These are phyloP conservation scores for Monilinia fructigena DNA, from an alignment of 2,329 filamentous ascomycete species.

Conservation along the genomic window DNA sequence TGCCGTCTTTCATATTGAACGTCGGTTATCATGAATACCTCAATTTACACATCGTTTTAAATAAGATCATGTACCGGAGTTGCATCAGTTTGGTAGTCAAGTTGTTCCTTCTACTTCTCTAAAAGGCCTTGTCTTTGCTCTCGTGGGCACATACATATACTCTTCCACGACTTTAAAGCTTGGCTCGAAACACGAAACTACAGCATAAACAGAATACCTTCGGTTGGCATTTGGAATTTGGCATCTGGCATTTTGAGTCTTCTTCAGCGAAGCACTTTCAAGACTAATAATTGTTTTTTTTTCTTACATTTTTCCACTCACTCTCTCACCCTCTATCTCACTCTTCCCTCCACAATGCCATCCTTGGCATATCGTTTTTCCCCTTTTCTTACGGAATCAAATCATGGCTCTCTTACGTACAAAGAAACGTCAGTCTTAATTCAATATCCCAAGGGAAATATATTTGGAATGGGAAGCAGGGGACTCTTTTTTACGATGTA, in stretches of 20 bases:
- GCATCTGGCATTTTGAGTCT: conserved; percentile 28
- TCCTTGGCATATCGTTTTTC: conserved; percentile 29
- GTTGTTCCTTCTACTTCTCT: conserved; percentile 16
- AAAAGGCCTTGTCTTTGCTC: conserved; percentile 35
- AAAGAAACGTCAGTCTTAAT: conserved; percentile 33
- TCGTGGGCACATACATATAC: conserved; percentile 35
- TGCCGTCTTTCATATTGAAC: conserved; percentile 18
- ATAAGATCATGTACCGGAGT: conserved; percentile 29
- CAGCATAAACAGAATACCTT: conserved; percentile 27
- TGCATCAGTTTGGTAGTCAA: conserved; percentile 20
- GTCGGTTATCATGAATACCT: conserved; percentile 33
- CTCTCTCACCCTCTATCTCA: conserved; percentile 5
- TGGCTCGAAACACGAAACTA: conserved; percentile 14
- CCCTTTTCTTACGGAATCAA: conserved; percentile 25
- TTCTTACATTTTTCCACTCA: conserved; percentile 26
- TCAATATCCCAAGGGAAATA: conserved; percentile 25
- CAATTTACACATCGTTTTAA: conserved; percentile 32
- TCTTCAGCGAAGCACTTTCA: conserved; percentile 29
- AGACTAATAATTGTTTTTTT: conserved; percentile 39
- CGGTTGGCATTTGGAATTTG: conserved; percentile 30
- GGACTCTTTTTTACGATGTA: conserved; percentile 33
- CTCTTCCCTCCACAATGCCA: conserved; percentile 4
- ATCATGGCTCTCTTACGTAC: conserved; percentile 29
- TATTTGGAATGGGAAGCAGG: conserved; percentile 23
- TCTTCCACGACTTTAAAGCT: conserved; percentile 22